phyloP scores from a whole-genome alignment of 345 rosid genomes.

The Psidium guajava region DNA sequence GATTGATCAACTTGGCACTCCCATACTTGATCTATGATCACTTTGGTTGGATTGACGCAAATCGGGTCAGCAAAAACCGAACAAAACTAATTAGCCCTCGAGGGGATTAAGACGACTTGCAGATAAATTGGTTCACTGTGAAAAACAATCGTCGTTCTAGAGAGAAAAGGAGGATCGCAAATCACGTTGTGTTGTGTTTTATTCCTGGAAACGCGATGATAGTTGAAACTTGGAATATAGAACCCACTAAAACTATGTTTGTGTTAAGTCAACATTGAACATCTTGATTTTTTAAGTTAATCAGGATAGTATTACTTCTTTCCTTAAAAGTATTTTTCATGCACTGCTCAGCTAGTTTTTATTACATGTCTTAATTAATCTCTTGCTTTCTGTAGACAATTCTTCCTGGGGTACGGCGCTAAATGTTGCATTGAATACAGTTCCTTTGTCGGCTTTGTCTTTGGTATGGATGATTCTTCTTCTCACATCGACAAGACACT shows the following conservation, averaged over 20 bases:
- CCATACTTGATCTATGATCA: background rate
- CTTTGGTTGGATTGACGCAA: no score
- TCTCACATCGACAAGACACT: background rate
- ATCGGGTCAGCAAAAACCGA: background rate
- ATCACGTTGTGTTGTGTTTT: background rate
- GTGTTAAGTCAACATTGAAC: background rate
- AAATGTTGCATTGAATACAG: background rate
- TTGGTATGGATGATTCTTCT: background rate
- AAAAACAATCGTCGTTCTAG: background rate
- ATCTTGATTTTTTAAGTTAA: background rate
- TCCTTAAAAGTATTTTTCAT: background rate
- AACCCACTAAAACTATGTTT: background rate
- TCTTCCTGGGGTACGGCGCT: background rate
- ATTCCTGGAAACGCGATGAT: rapidly evolving
- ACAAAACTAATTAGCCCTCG: background rate
- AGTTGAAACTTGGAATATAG: background rate
- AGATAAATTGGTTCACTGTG: background rate
- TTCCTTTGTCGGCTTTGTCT: background rate
- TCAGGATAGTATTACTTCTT: no score
- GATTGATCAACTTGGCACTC: no score
- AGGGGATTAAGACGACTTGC: background rate
- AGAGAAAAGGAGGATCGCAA: background rate
- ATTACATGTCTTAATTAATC: background rate
- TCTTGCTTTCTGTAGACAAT: background rate
- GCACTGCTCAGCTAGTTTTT: background rate